Base-by-base conservation (phyloP, 2,329 filamentous ascomycete species). In the Fusarium buharicum region DNA sequence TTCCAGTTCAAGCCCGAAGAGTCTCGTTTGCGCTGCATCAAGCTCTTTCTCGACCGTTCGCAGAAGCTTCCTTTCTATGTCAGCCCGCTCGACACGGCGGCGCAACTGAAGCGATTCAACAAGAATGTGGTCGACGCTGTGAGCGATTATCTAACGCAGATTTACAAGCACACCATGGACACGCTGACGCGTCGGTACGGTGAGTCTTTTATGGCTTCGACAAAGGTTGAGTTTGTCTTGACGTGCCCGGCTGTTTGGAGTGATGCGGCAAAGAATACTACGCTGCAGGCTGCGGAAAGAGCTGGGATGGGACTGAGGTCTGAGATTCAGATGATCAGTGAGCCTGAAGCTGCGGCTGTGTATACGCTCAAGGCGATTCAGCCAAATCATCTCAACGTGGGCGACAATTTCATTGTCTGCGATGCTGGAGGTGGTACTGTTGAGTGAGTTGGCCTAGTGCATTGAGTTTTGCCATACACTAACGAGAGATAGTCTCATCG, bases 221-320 rank as follows among this genome's bases (percentile, higher is more conserved):
- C 90, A 6, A 87, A 87, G 68, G 87, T 92, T 34, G 87, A 93
- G 60, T 93, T 91, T 68, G 90, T 94, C 44, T 80, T 95, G 51
- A 94, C 91, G 1, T 91, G 90, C 47, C 91, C 91, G 8, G 91
- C 91, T 8, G 90, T 94, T 8, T 95, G 91, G 91, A 91, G 87
- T 20, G 91, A 95, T 73, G 86, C 89, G 0, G 91, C 91, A n/a
- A 94, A 93, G 78, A 91, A 92, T 73, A 90, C 90, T 6, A 94
- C 91, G 3, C 76, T 93, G 44, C 85, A 90, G 71, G 91, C 91
- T 6, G 91, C 91, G 11, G 89, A 93, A 77, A 81, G 87, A 55
- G 91, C 91, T 0, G 91, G 91, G 4, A 92, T 94, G 88, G 91
- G 90, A 5, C 83, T 79, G 3, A 83, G 84, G 53, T 84, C 86